phyloP scores from a whole-genome alignment of 73 alveolate genomes.

The Chromera velia region DNA sequence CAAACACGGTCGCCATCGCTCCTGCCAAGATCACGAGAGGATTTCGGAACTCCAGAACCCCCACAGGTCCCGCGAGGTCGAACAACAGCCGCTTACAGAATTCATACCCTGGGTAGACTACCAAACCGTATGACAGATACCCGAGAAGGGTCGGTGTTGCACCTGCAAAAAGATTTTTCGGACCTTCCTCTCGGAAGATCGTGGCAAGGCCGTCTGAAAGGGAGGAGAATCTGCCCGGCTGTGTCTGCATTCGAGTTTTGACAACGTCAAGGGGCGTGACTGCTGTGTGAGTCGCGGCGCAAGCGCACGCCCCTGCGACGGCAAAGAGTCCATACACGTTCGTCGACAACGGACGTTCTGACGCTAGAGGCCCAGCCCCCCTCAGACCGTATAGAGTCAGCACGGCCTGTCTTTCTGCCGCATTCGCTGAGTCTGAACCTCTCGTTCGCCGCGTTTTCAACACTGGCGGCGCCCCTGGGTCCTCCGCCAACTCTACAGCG shows the following conservation, averaged over 20 bases:
- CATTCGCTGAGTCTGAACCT: too few species aligned
- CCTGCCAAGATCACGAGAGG: slow-evolving; percentile 24
- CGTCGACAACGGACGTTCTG: neutral
- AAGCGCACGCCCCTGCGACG: neutral
- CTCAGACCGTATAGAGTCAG: neutral
- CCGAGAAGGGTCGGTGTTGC: neutral
- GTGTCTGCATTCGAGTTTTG: slow-evolving; percentile 30
- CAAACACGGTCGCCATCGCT: slow-evolving; percentile 38
- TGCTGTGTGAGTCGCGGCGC: neutral
- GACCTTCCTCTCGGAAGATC: neutral
- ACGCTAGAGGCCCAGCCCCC: neutral
- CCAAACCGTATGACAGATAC: slow-evolving; percentile 37
- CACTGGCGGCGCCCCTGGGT: too few species aligned
- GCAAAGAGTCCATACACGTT: neutral
- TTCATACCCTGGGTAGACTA: slow-evolving; percentile 30
- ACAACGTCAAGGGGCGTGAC: slow-evolving; percentile 46
- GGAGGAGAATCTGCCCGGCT: neutral
- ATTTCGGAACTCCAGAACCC: neutral
- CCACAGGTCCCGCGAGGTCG: neutral
- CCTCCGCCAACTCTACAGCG: too few species aligned
- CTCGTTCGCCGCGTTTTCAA: too few species aligned
- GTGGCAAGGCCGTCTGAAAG: neutral
- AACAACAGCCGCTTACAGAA: neutral
- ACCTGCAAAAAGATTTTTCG: neutral
- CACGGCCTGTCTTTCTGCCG: too few species aligned